Evolutionary conservation across 805 yeast genomes (phyloP).

Genomic region (Suhomyces pyralidae): DNA sequence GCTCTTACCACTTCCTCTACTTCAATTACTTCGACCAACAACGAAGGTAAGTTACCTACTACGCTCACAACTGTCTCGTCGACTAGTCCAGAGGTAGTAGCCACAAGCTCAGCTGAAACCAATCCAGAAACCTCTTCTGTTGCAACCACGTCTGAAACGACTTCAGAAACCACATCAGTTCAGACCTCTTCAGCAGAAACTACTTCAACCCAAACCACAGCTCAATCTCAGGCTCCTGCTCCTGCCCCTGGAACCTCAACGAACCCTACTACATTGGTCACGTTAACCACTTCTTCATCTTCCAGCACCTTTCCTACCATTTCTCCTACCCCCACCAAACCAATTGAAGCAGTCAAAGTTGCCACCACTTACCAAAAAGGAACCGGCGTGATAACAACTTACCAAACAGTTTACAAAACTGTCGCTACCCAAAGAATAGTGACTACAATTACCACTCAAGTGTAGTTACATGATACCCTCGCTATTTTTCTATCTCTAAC

Average conservation of each 20-base stretch:
- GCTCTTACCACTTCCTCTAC: conserved; percentile 3
- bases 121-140: not conserved
- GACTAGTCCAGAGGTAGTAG: conserved; percentile 2
- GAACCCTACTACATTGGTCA: not conserved
- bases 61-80: conserved; percentile 9
- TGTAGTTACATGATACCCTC: not conserved
- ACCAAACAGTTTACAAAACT: conserved; percentile 4
- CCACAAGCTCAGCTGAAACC: conserved; percentile 3
- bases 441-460: conserved; percentile 2
- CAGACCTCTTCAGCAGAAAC: not conserved
- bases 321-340: not conserved
- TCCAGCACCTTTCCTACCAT: not conserved
- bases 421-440: conserved; percentile 5
- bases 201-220: conserved; percentile 1
- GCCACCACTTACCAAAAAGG: not conserved
- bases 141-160: not conserved
- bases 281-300: conserved; percentile 1
- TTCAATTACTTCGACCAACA: not conserved
- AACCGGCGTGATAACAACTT: not conserved
- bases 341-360: not conserved
- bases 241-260: not conserved
- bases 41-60: conserved; percentile 3
- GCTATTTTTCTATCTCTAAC: not conserved
- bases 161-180: not conserved
- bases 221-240: not conserved